Conservation (phyloP, 2,329 filamentous ascomycete genomes). For the Aspergillus pseudotamarii region DNA sequence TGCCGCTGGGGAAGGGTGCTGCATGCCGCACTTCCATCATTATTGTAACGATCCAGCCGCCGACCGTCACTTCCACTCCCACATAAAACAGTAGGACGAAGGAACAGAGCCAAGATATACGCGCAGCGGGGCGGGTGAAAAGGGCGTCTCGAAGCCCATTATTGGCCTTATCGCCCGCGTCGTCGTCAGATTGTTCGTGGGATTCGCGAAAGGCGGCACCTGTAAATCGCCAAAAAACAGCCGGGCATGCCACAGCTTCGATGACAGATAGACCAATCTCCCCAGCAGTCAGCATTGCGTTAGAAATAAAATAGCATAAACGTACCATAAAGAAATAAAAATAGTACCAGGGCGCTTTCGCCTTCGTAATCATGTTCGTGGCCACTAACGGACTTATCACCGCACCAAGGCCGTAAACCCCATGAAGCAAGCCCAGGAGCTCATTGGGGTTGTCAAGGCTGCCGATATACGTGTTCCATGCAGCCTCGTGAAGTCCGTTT, state of each 20-base stretch:
- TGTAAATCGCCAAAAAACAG: conserved; percentile 8
- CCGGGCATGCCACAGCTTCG: conserved; percentile 19
- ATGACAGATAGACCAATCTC: conserved; percentile 13
- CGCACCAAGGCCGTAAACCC: conserved; percentile 70
- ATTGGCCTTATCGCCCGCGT: background rate
- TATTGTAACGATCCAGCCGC: conserved; percentile 82
- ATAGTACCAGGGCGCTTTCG: conserved; percentile 64
- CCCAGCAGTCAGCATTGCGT: background rate
- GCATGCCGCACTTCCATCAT: conserved; percentile 76
- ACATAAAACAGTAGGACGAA: conserved; percentile 77
- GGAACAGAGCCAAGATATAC: conserved; percentile 33
- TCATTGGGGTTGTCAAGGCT: conserved; percentile 58
- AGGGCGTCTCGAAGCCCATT: background rate
- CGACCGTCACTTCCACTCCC: conserved; percentile 69
- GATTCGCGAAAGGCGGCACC: background rate
- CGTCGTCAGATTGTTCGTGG: background rate
- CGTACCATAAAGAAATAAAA: conserved; percentile 77
- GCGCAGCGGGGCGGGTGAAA: background rate
- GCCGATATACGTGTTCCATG: background rate
- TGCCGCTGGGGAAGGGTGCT: conserved; percentile 69
- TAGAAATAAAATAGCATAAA: background rate
- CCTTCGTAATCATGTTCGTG: conserved; percentile 70
- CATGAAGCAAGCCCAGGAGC: conserved; percentile 71
- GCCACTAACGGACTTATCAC: conserved; percentile 70
- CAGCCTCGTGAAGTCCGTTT: background rate